Conservation (phyloP, 345 rosid genomes). For the Hibiscus trionum region DNA sequence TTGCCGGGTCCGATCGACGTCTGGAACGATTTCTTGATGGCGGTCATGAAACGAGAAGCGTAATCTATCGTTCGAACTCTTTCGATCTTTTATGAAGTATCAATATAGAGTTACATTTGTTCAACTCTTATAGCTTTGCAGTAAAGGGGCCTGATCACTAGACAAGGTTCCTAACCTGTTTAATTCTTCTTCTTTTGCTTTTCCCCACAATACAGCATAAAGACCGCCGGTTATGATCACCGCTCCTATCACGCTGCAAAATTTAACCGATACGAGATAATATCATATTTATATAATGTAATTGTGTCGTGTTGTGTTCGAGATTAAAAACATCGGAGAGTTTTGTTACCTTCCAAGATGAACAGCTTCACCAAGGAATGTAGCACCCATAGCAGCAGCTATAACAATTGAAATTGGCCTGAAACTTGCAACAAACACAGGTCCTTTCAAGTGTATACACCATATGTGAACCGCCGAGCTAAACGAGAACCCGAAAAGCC, state of each 20-base stretch:
- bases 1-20: constrained; percentile 75
- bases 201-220: constrained; percentile 9
- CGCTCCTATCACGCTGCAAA: constrained; percentile 10
- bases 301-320: neutral
- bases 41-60: constrained; percentile 23
- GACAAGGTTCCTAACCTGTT: neutral
- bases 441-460: neutral
- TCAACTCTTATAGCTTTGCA: neutral
- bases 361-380: neutral
- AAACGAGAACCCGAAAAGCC: neutral
- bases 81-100: neutral
- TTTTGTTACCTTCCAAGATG: neutral
- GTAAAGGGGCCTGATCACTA: neutral
- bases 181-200: constrained; percentile 8
- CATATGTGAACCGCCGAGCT: neutral
- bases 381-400: neutral
- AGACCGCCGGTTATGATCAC: neutral
- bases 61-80: neutral
- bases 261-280: neutral
- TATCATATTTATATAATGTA: no score
- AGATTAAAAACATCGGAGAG: neutral
- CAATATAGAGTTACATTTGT: neutral
- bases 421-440: neutral
- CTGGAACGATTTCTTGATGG: constrained; percentile 72
- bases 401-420: neutral